Conservation (phyloP, 805 yeast genomes). For the Jamesozyma lodderae region DNA sequence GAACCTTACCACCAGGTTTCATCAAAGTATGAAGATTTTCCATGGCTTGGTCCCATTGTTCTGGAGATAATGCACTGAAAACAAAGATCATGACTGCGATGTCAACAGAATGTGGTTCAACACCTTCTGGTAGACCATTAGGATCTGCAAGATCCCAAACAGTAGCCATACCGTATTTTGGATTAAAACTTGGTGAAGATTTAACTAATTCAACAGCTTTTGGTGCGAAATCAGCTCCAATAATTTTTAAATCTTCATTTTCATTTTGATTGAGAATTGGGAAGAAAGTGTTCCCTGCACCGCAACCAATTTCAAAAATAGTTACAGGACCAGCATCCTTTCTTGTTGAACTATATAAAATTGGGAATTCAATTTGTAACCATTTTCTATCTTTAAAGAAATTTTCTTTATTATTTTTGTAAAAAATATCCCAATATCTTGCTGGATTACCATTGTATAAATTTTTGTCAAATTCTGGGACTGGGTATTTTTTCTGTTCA, state of each 20-base stretch:
- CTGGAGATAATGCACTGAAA: constrained; percentile 83
- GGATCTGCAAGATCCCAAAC: constrained; percentile 93
- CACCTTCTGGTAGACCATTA: constrained; percentile 74
- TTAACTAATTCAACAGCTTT: constrained; percentile 84
- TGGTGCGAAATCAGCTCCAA: constrained; percentile 84
- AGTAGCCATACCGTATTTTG: constrained; percentile 61
- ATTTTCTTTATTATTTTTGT: constrained; percentile 81
- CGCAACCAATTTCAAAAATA: constrained; percentile 92
- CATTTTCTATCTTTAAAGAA: constrained; percentile 95
- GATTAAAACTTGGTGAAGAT: constrained; percentile 49
- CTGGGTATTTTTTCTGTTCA: constrained; percentile 74
- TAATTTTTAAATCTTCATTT: constrained; percentile 62
- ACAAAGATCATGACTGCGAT: constrained; percentile 93
- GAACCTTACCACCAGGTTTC: constrained; percentile 87
- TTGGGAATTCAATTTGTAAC: constrained; percentile 91
- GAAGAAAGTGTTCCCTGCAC: constrained; percentile 94
- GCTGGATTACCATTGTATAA: constrained; percentile 81
- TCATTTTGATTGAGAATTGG: constrained; percentile 79
- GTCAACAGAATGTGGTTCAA: constrained; percentile 76
- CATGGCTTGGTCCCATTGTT: constrained; percentile 82
- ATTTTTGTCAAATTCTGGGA: constrained; percentile 74
- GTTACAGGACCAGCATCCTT: constrained; percentile 60
- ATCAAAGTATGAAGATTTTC: constrained; percentile 57
- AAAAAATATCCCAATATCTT: constrained; percentile 90
- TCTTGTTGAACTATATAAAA: constrained; percentile 67